These are phyloP conservation scores for Pichia norvegensis DNA, from an alignment of 1,139 yeast genomes.

Conservation along the genomic window DNA sequence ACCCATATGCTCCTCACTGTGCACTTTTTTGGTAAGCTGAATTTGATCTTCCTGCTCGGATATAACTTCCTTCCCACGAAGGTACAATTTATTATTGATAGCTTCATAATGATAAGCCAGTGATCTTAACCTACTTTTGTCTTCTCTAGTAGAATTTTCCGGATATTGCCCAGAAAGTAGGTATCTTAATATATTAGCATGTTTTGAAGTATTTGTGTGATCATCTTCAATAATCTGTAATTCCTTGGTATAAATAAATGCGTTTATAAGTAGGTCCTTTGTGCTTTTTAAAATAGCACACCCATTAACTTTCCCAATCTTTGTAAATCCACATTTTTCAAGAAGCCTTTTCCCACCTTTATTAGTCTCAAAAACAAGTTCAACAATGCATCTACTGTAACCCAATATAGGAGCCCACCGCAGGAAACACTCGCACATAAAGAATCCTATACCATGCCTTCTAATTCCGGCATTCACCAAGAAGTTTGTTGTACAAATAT, in stretches of 20 bases:
- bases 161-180: conserved; percentile 85
- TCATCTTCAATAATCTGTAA: conserved; percentile 34
- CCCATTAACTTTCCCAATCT: conserved; percentile 70
- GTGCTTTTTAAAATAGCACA: conserved; percentile 80
- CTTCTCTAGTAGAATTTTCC: conserved; percentile 69
- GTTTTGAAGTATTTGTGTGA: conserved; percentile 40
- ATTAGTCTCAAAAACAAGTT: conserved; percentile 83
- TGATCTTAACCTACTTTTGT: conserved; percentile 76
- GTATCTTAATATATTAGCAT: conserved; percentile 72
- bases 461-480: conserved; percentile 87
- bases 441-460: conserved; percentile 87
- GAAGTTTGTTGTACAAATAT: conserved; percentile 85
- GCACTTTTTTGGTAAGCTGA: conserved; percentile 66
- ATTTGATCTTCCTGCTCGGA: conserved; percentile 67
- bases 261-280: conserved; percentile 71
- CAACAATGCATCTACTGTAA: conserved; percentile 75
- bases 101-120: conserved; percentile 73
- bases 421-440: conserved; percentile 71
- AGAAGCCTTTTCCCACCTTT: conserved; percentile 72
- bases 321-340: conserved; percentile 69
- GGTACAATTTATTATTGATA: conserved; percentile 61
- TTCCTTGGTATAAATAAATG: conserved; percentile 36
- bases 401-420: conserved; percentile 92
- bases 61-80: conserved; percentile 69
- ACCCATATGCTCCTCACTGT: conserved; percentile 52